Evolutionary conservation across 305 asterid species (phyloP).

Genomic region (Rubia balearica): DNA sequence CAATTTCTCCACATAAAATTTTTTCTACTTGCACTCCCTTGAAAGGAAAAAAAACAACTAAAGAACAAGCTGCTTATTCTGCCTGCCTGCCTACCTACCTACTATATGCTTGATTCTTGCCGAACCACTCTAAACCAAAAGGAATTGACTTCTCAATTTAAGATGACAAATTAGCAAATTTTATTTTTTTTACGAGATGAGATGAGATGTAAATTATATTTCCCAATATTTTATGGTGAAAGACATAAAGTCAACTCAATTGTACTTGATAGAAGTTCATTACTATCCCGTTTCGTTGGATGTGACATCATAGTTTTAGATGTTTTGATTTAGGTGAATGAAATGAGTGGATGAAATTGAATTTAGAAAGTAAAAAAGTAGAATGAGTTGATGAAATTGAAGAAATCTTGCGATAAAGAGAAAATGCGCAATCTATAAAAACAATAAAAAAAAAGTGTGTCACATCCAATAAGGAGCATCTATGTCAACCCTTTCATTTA

Average conservation of each 20-base stretch:
- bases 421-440: too few species aligned
- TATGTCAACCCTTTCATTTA: neutral
- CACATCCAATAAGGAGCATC: neutral
- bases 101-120: neutral
- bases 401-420: too few species aligned
- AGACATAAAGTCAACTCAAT: neutral
- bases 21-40: too few species aligned
- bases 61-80: neutral
- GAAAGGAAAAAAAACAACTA: neutral
- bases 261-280: neutral
- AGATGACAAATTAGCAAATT: neutral
- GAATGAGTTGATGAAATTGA: too few species aligned
- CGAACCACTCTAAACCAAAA: neutral
- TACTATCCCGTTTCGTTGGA: too few species aligned
- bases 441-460: too few species aligned
- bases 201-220: too few species aligned
- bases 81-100: neutral
- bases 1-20: too few species aligned
- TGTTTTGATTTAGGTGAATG: too few species aligned
- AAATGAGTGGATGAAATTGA: too few species aligned
- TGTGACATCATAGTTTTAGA: too few species aligned
- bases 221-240: neutral
- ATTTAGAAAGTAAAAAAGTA: too few species aligned
- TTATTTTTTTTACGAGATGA: neutral
- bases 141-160: neutral